A percentile compares a stretch with the other conserved stretches of the same genome.
Evolutionary conservation across 2,329 filamentous ascomycete genomes (phyloP).

Genomic region (Calycina marina): DNA sequence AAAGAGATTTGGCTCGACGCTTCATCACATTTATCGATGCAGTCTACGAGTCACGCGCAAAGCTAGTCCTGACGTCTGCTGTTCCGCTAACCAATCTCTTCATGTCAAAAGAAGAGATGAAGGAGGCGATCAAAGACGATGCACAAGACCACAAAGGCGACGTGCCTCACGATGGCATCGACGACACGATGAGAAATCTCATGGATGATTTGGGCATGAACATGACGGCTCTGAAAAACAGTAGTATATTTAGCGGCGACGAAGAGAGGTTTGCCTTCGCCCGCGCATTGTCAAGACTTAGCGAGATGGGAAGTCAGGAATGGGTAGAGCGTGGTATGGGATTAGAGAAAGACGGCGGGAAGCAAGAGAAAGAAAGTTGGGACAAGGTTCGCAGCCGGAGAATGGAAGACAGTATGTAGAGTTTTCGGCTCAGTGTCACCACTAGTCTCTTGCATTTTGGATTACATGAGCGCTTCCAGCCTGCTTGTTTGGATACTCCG

Average conservation of each 20-base stretch:
- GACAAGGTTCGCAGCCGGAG: conserved; percentile 31
- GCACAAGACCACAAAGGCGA: conserved; percentile 25
- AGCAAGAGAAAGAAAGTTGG: conserved; percentile 32
- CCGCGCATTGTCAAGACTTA: conserved; percentile 67
- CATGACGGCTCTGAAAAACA: conserved; percentile 71
- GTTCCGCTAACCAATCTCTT: conserved; percentile 80
- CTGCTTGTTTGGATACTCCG: too few relatives aligned
- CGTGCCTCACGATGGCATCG: conserved; percentile 29
- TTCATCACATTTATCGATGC: conserved; percentile 98
- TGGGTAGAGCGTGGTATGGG: conserved; percentile 75
- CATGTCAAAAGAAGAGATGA: conserved; percentile 56
- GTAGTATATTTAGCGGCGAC: conserved; percentile 79
- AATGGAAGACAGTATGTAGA: conserved; percentile 30
- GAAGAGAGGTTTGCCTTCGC: conserved; percentile 97
- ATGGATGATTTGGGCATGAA: conserved; percentile 82
- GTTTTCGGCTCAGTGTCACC: too few relatives aligned
- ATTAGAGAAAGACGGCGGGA: conserved; percentile 27
- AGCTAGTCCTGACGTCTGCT: conserved; percentile 82
- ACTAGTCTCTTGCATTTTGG: too few relatives aligned
- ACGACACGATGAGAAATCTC: conserved; percentile 60
- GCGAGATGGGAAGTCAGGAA: conserved; percentile 85
- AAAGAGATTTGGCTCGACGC: conserved; percentile 74
- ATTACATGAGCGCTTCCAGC: too few relatives aligned
- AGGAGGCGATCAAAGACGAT: conserved; percentile 39
- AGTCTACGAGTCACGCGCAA: conserved; percentile 84